A percentile compares a stretch with the other conserved stretches of the same genome.
These are phyloP conservation scores for Ustilago nuda DNA, from an alignment of 1,284 basidiomycete genomes.

Conservation along the genomic window DNA sequence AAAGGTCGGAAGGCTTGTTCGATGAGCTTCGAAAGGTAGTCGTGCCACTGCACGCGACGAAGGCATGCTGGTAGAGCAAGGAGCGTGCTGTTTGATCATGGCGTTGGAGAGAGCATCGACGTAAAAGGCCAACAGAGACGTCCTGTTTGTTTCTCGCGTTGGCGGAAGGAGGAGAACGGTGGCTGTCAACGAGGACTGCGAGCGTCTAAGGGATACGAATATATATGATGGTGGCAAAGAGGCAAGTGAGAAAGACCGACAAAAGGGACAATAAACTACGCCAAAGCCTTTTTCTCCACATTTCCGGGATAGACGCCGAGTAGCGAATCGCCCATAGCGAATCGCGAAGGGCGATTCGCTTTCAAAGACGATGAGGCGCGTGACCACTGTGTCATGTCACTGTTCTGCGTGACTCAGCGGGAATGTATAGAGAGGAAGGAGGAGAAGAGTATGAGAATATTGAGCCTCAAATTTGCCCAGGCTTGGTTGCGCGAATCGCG, in stretches of 20 bases:
- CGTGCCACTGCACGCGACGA: slow-evolving; percentile 23
- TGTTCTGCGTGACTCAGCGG: slow-evolving; percentile 1
- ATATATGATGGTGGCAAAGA: not conserved
- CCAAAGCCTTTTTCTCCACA: not conserved
- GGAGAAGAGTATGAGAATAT: not conserved
- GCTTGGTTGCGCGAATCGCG: not conserved
- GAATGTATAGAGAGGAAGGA: not conserved
- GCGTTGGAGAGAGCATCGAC: slow-evolving; percentile 10
- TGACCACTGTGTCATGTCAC: not conserved
- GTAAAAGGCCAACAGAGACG: slow-evolving; percentile 4
- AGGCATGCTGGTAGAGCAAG: slow-evolving; percentile 5
- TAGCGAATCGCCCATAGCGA: no score
- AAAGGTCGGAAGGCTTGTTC: slow-evolving; percentile 41
- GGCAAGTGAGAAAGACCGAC: not conserved
- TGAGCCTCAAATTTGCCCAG: not conserved
- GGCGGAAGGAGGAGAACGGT: not conserved
- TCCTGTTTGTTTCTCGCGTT: not conserved
- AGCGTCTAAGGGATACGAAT: not conserved
- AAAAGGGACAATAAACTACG: not conserved
- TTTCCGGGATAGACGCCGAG: not conserved
- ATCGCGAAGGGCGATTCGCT: not conserved
- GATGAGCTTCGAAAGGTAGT: slow-evolving; percentile 40
- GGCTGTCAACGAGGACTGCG: slow-evolving; percentile 2
- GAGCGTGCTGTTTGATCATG: slow-evolving; percentile 4
- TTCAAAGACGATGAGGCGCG: not conserved